A percentile compares a stretch with the other conserved stretches of the same genome.
These are phyloP conservation scores for Monosporozyma yasuniensis DNA, from an alignment of 805 yeast genomes.

Conservation along the genomic window DNA sequence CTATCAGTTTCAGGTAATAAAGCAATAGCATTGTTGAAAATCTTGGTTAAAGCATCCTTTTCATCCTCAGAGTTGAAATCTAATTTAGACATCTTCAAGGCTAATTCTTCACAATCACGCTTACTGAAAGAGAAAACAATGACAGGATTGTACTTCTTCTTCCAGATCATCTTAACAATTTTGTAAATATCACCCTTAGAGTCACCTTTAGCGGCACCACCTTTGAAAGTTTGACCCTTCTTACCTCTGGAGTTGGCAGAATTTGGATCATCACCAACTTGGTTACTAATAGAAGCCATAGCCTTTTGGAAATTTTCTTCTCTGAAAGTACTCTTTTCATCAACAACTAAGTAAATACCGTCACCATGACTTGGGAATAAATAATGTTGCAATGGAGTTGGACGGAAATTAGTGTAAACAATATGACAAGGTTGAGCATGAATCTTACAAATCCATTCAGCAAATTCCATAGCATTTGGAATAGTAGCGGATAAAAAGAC, in stretches of 20 bases:
- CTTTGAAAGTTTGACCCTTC: slow-evolving; percentile 77
- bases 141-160: slow-evolving; percentile 92
- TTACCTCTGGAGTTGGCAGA: slow-evolving; percentile 51
- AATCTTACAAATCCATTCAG: slow-evolving; percentile 95
- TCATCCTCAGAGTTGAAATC: slow-evolving; percentile 94
- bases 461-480: slow-evolving; percentile 97
- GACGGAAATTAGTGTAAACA: slow-evolving; percentile 97
- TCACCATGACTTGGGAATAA: slow-evolving; percentile 97
- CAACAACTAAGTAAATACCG: slow-evolving; percentile 95
- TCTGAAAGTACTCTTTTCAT: slow-evolving; percentile 90
- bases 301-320: slow-evolving; percentile 98
- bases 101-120: slow-evolving; percentile 91
- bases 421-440: slow-evolving; percentile 97
- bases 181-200: slow-evolving; percentile 82
- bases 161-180: slow-evolving; percentile 96
- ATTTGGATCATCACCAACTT: slow-evolving; percentile 75
- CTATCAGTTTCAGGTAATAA: slow-evolving; percentile 84
- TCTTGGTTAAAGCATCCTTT: slow-evolving; percentile 80
- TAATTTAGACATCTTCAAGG: slow-evolving; percentile 88
- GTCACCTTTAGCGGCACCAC: slow-evolving; percentile 60
- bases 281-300: slow-evolving; percentile 84
- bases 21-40: slow-evolving; percentile 82
- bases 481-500: slow-evolving; percentile 93
- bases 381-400: slow-evolving; percentile 96
- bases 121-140: slow-evolving; percentile 97